Base-by-base conservation (phyloP, 371 early-diverging fungal genomes). In the Actinomortierella wolfii region DNA sequence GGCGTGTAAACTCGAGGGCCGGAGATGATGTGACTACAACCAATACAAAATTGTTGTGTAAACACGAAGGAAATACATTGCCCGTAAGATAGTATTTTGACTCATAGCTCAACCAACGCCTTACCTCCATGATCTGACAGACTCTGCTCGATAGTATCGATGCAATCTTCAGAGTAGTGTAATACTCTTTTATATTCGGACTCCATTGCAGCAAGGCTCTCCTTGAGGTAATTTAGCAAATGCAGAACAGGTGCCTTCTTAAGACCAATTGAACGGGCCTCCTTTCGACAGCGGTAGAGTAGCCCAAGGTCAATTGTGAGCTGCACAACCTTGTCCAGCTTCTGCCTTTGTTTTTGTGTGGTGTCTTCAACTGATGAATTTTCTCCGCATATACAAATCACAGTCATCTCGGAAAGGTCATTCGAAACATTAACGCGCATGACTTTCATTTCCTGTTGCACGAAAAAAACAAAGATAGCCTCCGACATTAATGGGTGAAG, bases 91-190 rank as follows among this genome's bases (percentile, higher is more conserved):
- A 23, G 4, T 0, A 29, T 15, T 17, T 28, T 0, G 28, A 14
- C 6, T 23, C 8, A 24, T 51, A 4, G 17, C 2, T 26, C 6
- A 17, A 44, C 15, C 2, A 44, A 3, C 15, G 20, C 15, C 41
- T 54, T 50, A 70, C 71, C 61, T 45, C 61, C 59, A 42, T 70
- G 64, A 20, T 55, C 51, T 5, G 39, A 29, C 51, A 70, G 47
- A 7, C 43, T 20, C 17, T 52, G 47, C 18, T 65, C 57, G 5
- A 65, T 25, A 17, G 61, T 61, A 4, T 70, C 71, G 1, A 54
- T 23, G 39, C 65, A 70, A 14, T 57, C 45, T 18, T 61, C 64
- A 3, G 57, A 39, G 45, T 61, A 23, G 29, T 51, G 65, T 8
- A 24, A 25, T n/a, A 70, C 46, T 42, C 58, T 65, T 4, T 42